phyloP scores from a whole-genome alignment of 2,329 filamentous ascomycete genomes.

The Sporothrix inflata region DNA sequence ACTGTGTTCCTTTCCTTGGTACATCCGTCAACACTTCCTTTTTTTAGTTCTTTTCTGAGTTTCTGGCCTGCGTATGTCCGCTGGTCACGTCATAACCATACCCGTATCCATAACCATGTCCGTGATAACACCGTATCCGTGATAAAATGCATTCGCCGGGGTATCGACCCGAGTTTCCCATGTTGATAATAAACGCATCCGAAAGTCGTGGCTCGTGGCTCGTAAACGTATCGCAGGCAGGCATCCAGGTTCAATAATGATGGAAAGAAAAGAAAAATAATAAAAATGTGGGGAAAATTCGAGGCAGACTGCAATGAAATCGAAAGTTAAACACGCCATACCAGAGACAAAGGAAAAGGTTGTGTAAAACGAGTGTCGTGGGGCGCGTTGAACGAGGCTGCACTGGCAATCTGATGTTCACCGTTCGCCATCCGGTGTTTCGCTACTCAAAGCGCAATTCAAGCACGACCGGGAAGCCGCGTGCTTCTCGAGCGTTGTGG shows the following conservation, averaged over 20 bases:
- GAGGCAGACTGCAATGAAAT: neutral
- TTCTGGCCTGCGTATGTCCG: neutral
- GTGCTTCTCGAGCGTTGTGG: neutral
- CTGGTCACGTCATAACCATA: neutral
- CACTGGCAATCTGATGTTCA: neutral
- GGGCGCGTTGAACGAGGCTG: neutral
- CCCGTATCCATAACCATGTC: neutral
- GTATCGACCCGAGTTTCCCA: neutral
- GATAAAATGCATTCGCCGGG: neutral
- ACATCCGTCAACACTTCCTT: neutral
- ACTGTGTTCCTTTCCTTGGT: neutral
- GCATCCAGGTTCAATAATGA: neutral
- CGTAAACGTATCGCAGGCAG: neutral
- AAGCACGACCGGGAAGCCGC: neutral
- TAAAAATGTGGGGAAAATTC: neutral
- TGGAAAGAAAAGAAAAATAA: neutral
- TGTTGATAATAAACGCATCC: neutral
- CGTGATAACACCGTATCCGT: neutral
- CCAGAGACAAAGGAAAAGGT: neutral
- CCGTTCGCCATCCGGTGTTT: neutral
- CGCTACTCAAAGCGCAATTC: neutral
- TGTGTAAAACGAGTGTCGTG: neutral
- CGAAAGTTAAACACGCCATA: neutral
- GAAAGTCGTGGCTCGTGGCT: neutral
- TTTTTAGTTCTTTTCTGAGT: neutral